phyloP scores from a whole-genome alignment of 202 grass and related monocot species.

The Cymbopogon flexuosus region DNA sequence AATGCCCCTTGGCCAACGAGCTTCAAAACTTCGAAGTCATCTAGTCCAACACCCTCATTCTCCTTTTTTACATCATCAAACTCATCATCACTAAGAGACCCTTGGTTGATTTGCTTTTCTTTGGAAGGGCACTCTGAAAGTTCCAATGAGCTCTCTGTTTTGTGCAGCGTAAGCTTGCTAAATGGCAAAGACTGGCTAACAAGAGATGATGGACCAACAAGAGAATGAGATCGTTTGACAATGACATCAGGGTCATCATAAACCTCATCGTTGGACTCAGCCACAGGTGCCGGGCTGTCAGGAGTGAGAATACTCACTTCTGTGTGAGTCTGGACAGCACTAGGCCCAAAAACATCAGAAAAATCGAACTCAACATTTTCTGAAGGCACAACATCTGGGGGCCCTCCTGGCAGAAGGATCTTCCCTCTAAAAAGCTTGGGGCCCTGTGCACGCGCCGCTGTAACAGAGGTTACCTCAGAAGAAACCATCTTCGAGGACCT shows the following conservation, averaged over 20 bases:
- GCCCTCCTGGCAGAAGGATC: constrained; percentile 73
- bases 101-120: constrained; percentile 45
- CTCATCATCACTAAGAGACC: constrained; percentile 33
- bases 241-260: constrained; percentile 74
- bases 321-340: constrained; percentile 50
- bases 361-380: constrained; percentile 92
- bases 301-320: constrained; percentile 44
- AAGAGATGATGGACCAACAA: constrained; percentile 75
- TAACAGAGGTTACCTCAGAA: constrained; percentile 48
- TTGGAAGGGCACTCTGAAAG: constrained; percentile 52
- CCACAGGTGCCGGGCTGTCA: constrained; percentile 44
- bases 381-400: constrained; percentile 65
- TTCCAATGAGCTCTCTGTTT: constrained; percentile 60
- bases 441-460: constrained; percentile 34
- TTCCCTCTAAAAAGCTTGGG: constrained; percentile 52
- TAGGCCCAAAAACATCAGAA: constrained; percentile 86
- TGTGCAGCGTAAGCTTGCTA: constrained; percentile 62
- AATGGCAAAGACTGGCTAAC: constrained; percentile 68
- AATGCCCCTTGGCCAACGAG: constrained; percentile 95
- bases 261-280: constrained; percentile 55
- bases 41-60: constrained; percentile 63
- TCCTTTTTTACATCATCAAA: constrained; percentile 40
- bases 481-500: constrained; percentile 69
- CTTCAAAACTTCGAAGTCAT: constrained; percentile 89
- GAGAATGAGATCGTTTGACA: constrained; percentile 79